Evolutionary conservation across 169 alveolate genomes (phyloP).

Genomic region (Babesia ovata): DNA sequence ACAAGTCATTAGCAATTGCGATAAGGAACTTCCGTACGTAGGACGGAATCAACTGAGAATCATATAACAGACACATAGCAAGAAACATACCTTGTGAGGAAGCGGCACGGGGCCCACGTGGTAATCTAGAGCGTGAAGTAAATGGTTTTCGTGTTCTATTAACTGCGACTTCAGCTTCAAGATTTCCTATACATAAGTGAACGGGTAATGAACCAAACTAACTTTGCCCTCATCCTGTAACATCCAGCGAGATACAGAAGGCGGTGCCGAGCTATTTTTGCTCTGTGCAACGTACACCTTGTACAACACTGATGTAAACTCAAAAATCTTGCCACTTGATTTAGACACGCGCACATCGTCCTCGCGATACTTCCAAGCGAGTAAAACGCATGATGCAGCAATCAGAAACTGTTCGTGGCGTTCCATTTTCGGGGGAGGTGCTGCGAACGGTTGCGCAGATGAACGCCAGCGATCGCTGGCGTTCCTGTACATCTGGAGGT

Average conservation of each 20-base stretch:
- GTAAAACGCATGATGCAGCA: conserved; percentile 62
- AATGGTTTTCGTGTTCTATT: conserved; percentile 44
- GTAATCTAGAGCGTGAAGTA: conserved; percentile 60
- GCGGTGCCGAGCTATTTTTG: neutral
- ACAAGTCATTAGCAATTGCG: conserved; percentile 37
- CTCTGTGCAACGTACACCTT: conserved; percentile 51
- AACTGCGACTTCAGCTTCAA: conserved; percentile 51
- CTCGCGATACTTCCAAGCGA: conserved; percentile 70
- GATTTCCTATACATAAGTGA: conserved; percentile 31
- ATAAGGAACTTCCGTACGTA: conserved; percentile 47
- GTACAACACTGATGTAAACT: conserved; percentile 46
- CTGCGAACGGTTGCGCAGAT: neutral
- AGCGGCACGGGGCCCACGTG: conserved; percentile 63
- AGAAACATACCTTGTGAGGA: conserved; percentile 50
- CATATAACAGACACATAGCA: neutral
- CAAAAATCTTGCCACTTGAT: conserved; percentile 48
- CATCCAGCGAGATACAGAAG: conserved; percentile 66
- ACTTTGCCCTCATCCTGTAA: conserved; percentile 62
- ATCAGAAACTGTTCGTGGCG: conserved; percentile 57
- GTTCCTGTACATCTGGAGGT: conserved; percentile 62
- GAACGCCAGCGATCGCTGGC: conserved; percentile 46
- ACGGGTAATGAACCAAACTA: neutral
- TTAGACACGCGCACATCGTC: conserved; percentile 47
- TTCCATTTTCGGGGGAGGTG: conserved; percentile 2
- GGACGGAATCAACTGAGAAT: conserved; percentile 39